phyloP scores from a whole-genome alignment of 2,329 filamentous ascomycete species.

The Aspergillus fischeri region DNA sequence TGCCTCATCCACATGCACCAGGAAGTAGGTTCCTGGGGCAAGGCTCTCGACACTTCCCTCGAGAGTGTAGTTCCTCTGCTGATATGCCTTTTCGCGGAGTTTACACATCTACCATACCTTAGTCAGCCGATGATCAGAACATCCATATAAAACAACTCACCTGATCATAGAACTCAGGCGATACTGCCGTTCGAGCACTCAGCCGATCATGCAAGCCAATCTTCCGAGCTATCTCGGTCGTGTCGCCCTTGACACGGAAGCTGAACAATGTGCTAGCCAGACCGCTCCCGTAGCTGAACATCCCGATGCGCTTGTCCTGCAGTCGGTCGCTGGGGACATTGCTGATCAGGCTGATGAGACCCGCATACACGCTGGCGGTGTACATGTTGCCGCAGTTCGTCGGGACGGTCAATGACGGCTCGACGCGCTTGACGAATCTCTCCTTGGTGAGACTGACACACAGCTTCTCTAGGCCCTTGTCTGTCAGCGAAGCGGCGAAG shows the following conservation, averaged over 20 bases:
- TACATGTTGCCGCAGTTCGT: slow-evolving; percentile 70
- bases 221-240: slow-evolving; percentile 62
- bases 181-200: slow-evolving; percentile 59
- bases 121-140: slow-evolving; percentile 17
- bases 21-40: slow-evolving; percentile 67
- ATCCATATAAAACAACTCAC: slow-evolving; percentile 44
- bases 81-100: slow-evolving; percentile 75
- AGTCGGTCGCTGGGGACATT: slow-evolving; percentile 60
- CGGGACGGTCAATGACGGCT: slow-evolving; percentile 68
- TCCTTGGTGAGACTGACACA: slow-evolving; percentile 84
- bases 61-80: slow-evolving; percentile 74
- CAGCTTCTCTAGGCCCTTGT: slow-evolving; percentile 81
- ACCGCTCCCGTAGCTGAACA: slow-evolving; percentile 78
- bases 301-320: slow-evolving; percentile 66
- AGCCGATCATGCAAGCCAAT: slow-evolving; percentile 68
- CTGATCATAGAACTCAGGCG: slow-evolving; percentile 69
- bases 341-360: slow-evolving; percentile 57
- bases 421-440: slow-evolving; percentile 73
- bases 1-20: slow-evolving; percentile 77
- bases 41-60: slow-evolving; percentile 65
- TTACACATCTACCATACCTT: slow-evolving; percentile 62
- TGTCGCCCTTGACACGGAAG: slow-evolving; percentile 61
- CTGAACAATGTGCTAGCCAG: slow-evolving; percentile 72
- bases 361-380: slow-evolving; percentile 56
- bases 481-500: slow-evolving; percentile 72